phyloP scores from a whole-genome alignment of 129 eudicot species.

The Pulicaria dysenterica region DNA sequence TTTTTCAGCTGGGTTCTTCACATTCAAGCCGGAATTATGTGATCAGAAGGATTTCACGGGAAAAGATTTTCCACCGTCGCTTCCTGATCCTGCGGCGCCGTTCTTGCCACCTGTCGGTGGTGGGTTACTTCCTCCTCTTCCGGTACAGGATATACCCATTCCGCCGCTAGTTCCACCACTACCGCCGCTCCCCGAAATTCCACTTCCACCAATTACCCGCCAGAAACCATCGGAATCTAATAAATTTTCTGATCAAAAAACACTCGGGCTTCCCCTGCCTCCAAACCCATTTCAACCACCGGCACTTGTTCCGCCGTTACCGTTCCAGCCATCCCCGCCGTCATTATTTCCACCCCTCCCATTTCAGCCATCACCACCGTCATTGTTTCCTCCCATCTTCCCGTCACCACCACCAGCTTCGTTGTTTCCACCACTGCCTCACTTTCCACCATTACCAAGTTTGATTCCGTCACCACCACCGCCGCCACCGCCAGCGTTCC shows the following conservation, averaged over 20 bases:
- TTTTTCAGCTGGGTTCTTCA: conserved; percentile 87
- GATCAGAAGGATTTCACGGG: conserved; percentile 48
- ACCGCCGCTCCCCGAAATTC: conserved; percentile 42
- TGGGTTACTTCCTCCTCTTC: conserved; percentile 48
- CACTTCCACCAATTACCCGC: conserved; percentile 47
- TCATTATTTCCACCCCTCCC: conserved; percentile 27
- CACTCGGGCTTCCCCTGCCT: conserved; percentile 36
- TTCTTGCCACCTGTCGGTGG: conserved; percentile 34
- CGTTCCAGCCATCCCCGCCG: conserved; percentile 43
- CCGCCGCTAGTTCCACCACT: conserved; percentile 38
- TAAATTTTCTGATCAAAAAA: conserved; percentile 32
- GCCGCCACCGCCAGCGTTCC: conserved; percentile 32
- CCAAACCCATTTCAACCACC: conserved; percentile 55
- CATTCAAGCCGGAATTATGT: conserved; percentile 73
- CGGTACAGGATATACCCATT: conserved; percentile 50
- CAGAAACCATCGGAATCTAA: conserved; percentile 19
- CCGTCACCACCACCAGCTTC: conserved; percentile 21
- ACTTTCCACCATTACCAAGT: conserved; percentile 14
- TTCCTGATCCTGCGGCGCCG: conserved; percentile 53
- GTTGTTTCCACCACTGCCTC: conserved; percentile 10
- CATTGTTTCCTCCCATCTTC: conserved; percentile 34
- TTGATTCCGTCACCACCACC: conserved; percentile 27
- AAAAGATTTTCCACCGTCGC: conserved; percentile 47
- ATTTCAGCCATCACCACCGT: conserved; percentile 43
- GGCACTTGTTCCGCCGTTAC: conserved; percentile 26